Base-by-base conservation (phyloP, 208 protist species). In the Spongospora subterranea region DNA sequence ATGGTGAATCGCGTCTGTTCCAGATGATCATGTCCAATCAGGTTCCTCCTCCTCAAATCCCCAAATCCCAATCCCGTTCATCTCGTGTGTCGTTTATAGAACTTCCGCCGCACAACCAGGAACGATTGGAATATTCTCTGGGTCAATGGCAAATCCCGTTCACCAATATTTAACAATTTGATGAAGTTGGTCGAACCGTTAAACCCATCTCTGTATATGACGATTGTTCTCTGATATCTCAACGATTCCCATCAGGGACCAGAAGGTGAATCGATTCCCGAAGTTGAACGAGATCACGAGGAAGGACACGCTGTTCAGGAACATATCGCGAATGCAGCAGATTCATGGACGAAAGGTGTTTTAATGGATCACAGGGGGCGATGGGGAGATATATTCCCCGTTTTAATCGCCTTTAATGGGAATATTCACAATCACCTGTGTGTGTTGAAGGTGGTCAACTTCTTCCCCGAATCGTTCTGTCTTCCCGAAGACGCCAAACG, bases 261-360 rank as follows among this genome's bases (percentile, higher is more conserved):
- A 90, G 45, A 91, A 91, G 92, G 46, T 92, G 24, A 93, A 93
- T 71, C 92, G 89, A 82, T 93, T 92, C 77, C 92, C 92, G 24
- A 45, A 46, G 13, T 77, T 45, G 0, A 0, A 50, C n/a, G 92
- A 92, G 64, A 0, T 93, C 45, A 91, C 91, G n/a, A 41, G 89
- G 32, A 93, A 93, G 89, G 91, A 91, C 53, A 38, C 40, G 66
- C 88, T 93, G 39, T 17, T 77, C 0, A 90, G 60, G 60, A 90
- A 50, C 17, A 0, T 90, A 24, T 24, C n/a, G 45, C 0, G 0
- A 46, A 0, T 88, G 50, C 77, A 71, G 40, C 76, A 89, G 38
- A 76, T 43, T 1, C 66, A n/a, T 54, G 89, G 77, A 0, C 17
- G 40, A 38, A 38, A 45, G n/a, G 46, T 29, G n/a, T n/a, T n/a